These are phyloP conservation scores for Vinca minor DNA, from an alignment of 257 asterid genomes.

Conservation along the genomic window DNA sequence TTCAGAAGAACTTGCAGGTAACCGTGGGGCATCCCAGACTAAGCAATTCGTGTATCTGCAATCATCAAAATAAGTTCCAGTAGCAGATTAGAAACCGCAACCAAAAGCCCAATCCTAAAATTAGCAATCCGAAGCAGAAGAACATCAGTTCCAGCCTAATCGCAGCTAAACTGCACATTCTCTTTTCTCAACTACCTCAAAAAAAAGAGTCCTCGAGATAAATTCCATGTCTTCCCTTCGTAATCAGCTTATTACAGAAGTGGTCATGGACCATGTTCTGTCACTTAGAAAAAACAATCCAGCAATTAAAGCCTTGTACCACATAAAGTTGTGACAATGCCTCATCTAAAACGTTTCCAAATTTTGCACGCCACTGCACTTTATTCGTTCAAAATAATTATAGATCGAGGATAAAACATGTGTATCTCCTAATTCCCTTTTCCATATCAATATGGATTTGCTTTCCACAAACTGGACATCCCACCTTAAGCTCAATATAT, in stretches of 20 bases:
- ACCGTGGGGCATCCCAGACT: not conserved
- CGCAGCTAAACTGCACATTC: not conserved
- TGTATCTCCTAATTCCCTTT: too few relatives aligned
- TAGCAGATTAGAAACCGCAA: slow-evolving; percentile 1
- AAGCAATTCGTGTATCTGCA: slow-evolving; percentile 5
- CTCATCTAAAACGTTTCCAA: not conserved
- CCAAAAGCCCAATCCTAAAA: not conserved
- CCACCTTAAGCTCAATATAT: not conserved
- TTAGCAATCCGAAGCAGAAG: not conserved
- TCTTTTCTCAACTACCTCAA: not conserved
- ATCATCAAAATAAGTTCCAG: not conserved
- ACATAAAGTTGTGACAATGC: not conserved
- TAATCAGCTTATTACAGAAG: not conserved
- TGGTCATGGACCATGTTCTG: not conserved
- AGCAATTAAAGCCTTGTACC: not conserved
- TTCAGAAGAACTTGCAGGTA: not conserved
- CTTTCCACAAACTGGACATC: not conserved
- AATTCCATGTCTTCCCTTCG: not conserved
- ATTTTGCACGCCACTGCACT: not conserved
- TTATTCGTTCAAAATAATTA: too few relatives aligned
- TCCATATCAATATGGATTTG: too few relatives aligned
- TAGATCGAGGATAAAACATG: too few relatives aligned
- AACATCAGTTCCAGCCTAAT: not conserved
- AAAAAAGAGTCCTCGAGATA: too few relatives aligned
- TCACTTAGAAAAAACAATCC: not conserved